Evolutionary conservation across 2,329 filamentous ascomycete species (phyloP), one percentile per base, ranked within the genome.

Genomic region (Arthroderma sp.): DNA sequence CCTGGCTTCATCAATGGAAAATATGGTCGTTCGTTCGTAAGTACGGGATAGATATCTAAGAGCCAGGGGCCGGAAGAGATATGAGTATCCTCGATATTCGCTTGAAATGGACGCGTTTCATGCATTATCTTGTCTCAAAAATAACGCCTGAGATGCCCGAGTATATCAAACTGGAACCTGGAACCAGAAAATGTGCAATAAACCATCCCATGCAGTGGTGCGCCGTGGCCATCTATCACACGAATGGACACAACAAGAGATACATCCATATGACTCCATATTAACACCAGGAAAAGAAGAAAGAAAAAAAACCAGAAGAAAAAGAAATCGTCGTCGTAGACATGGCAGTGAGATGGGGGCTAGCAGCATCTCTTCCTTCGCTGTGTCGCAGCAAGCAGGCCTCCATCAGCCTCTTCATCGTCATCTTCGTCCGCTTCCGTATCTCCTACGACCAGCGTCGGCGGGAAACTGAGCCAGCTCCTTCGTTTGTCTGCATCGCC

Each of bases 401-500:
- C 41, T 21, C 41, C 25, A 25, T 17, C 44, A 0, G 13, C 44
- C 3, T 33, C 25, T 15, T 51, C 21, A 13, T 51, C 25, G 1
- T 4, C 4, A 8, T 51, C 28, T n/a, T 51, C 44, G 25, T 51
- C 44, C 2, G 23, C 44, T 2, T 51, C 44, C 23, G 9, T 9
- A 11, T 38, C 35, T 11, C 11, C 11, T 5, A 15, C 23, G 7
- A 31, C 25, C 71, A 68, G 64, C 69, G 73, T 72, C 61, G 72
- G 76, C 2, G 81, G 77, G 61, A 85, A 78, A 0, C 82, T 81
- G 53, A 86, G 70, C 84, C 84, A 87, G 67, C 82, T 85, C 61
- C 80, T 74, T 62, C 83, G 73, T 71, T 85, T 85, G 66, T 85
- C 82, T 1, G 79, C 80, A 0, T 79, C 79, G 31, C 82, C 73